Evolutionary conservation across 768 basidiomycete genomes (phyloP).

Genomic region (Mycena pura): DNA sequence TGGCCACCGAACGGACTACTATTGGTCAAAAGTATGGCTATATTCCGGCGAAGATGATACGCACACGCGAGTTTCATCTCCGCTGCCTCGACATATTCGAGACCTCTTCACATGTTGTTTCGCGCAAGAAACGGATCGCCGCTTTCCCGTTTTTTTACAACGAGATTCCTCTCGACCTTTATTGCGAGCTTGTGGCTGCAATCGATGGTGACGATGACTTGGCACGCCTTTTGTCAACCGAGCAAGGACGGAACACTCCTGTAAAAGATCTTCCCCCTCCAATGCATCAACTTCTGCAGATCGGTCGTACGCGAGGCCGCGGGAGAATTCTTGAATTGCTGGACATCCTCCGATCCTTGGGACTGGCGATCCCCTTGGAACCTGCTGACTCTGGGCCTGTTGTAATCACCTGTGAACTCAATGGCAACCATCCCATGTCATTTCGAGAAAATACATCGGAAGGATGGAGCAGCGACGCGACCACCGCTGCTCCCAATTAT

Average conservation of each 20-base stretch:
- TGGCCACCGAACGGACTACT: conserved; percentile 74
- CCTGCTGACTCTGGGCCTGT: conserved; percentile 49
- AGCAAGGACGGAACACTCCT: conserved; percentile 53
- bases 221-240: conserved; percentile 53
- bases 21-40: conserved; percentile 80
- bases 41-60: conserved; percentile 67
- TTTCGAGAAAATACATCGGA: conserved; percentile 53
- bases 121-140: conserved; percentile 61
- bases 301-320: conserved; percentile 64
- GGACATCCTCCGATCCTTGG: conserved; percentile 61
- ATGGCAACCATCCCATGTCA: conserved; percentile 49
- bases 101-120: conserved; percentile 54
- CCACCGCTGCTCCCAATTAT: conserved; percentile 60
- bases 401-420: conserved; percentile 52
- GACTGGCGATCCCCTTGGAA: conserved; percentile 65
- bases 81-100: conserved; percentile 58
- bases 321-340: conserved; percentile 68
- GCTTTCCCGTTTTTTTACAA: conserved; percentile 64
- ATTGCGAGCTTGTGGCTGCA: conserved; percentile 68
- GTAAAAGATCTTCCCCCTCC: conserved; percentile 60
- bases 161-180: conserved; percentile 70
- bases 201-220: conserved; percentile 65
- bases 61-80: conserved; percentile 71
- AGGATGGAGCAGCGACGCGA: conserved; percentile 51
- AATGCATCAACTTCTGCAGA: conserved; percentile 59